Evolutionary conservation across 306 rosid genomes (phyloP).

Genomic region (Hylodesmum podocarpum): DNA sequence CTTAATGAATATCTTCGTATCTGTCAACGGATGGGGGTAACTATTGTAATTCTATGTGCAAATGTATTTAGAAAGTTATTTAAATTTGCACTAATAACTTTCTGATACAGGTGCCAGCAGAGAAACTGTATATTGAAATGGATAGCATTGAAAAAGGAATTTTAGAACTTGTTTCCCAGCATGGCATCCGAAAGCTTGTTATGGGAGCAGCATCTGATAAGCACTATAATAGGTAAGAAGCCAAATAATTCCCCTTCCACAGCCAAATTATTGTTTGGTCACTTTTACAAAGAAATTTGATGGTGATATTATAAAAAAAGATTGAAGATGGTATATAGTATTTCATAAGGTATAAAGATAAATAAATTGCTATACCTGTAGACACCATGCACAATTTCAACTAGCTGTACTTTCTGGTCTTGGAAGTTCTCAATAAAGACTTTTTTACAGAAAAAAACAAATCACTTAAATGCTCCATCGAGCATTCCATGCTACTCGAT

Average conservation of each 20-base stretch:
- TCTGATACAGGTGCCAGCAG: slow-evolving; percentile 59
- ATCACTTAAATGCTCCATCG: too few relatives aligned
- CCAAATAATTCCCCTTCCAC: background rate
- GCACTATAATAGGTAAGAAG: slow-evolving; percentile 59
- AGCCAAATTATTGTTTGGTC: slow-evolving; percentile 1
- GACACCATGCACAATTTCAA: background rate
- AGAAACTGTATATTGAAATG: slow-evolving; percentile 53
- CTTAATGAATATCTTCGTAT: slow-evolving; percentile 58
- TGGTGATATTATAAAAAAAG: background rate
- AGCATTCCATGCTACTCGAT: too few relatives aligned
- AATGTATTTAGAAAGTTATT: background rate
- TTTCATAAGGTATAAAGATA: slow-evolving; percentile 27
- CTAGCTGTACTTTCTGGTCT: background rate
- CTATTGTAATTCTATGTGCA: background rate
- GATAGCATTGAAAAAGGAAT: slow-evolving; percentile 77
- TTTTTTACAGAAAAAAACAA: too few relatives aligned
- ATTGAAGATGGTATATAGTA: background rate
- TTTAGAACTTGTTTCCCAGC: slow-evolving; percentile 57
- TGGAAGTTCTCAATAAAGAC: slow-evolving; percentile 1
- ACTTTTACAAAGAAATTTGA: background rate
- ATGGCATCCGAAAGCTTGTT: slow-evolving; percentile 60
- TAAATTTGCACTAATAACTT: slow-evolving; percentile 28
- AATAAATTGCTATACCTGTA: background rate
- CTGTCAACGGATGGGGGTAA: slow-evolving; percentile 74
- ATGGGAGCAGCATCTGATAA: slow-evolving; percentile 94